Conservation (phyloP, 2,329 filamentous ascomycete species). For the Penicillium sp. region DNA sequence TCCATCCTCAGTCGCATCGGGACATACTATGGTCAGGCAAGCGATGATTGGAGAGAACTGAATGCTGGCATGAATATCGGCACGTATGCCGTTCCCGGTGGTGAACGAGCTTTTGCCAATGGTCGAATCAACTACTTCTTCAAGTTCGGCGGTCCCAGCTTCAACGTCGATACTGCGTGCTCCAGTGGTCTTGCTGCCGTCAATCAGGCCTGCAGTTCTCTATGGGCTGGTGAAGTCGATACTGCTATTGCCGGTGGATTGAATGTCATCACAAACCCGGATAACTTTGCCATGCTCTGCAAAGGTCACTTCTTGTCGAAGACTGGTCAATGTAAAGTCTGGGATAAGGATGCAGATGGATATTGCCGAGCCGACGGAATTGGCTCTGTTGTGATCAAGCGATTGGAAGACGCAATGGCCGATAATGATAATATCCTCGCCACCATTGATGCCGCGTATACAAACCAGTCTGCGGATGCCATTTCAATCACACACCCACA, state of each 20-base stretch:
- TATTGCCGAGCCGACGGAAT: constrained; percentile 60
- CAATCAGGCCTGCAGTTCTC: constrained; percentile 70
- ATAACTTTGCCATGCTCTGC: constrained; percentile 74
- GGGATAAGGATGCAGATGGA: constrained; percentile 55
- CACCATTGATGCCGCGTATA: constrained; percentile 47
- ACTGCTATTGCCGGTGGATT: constrained; percentile 78
- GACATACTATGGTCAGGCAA: constrained; percentile 68
- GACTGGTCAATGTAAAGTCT: constrained; percentile 55
- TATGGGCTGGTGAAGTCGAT: constrained; percentile 76
- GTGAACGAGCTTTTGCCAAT: constrained; percentile 6
- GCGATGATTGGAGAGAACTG: constrained; percentile 20
- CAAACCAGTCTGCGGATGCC: constrained; percentile 53
- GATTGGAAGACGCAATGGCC: constrained; percentile 53
- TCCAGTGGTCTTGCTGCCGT: constrained; percentile 63
- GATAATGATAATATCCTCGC: constrained; percentile 52
- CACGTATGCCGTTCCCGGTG: constrained; percentile 9
- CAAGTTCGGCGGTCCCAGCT: constrained; percentile 72
- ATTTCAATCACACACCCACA: constrained; percentile 49
- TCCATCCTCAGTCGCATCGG: constrained; percentile 56
- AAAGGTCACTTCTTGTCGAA: constrained; percentile 46
- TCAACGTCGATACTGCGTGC: constrained; percentile 75
- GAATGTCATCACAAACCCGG: constrained; percentile 73
- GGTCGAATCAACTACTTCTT: constrained; percentile 62
- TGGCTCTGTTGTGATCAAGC: constrained; percentile 57
- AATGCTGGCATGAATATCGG: constrained; percentile 4